These are phyloP conservation scores for Dothiorella sarmentorum DNA, from an alignment of 2,329 filamentous ascomycete genomes.

Conservation along the genomic window DNA sequence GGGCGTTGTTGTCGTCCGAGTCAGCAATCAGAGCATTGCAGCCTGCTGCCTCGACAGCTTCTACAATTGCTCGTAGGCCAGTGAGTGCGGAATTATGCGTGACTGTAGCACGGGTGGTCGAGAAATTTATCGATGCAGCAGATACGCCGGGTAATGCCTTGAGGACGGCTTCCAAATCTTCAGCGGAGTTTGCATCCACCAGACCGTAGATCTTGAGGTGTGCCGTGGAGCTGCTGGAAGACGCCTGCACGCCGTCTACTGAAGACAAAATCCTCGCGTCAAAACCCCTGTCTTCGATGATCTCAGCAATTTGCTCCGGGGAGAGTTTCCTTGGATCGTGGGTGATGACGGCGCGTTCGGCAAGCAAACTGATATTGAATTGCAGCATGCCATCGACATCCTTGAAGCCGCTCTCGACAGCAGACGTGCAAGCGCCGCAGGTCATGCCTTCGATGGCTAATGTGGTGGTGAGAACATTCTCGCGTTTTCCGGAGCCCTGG, in stretches of 20 bases:
- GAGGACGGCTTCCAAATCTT: slow-evolving; percentile 66
- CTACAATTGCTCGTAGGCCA: slow-evolving; percentile 79
- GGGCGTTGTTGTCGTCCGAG: slow-evolving; percentile 91
- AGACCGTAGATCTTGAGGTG: slow-evolving; percentile 84
- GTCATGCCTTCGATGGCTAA: slow-evolving; percentile 96
- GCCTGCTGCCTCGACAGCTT: slow-evolving; percentile 74
- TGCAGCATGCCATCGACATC: slow-evolving; percentile 73
- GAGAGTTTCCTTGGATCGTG: slow-evolving; percentile 72
- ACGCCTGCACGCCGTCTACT: slow-evolving; percentile 53
- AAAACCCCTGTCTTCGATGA: slow-evolving; percentile 87
- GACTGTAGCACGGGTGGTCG: slow-evolving; percentile 71
- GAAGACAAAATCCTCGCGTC: slow-evolving; percentile 81
- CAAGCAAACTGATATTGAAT: slow-evolving; percentile 92
- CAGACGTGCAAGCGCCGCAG: slow-evolving; percentile 91
- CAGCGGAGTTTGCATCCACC: slow-evolving; percentile 67
- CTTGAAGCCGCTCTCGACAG: slow-evolving; percentile 79
- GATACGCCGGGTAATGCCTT: slow-evolving; percentile 65
- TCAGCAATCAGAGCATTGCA: slow-evolving; percentile 89
- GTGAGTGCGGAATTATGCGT: slow-evolving; percentile 67
- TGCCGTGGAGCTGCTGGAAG: slow-evolving; percentile 57
- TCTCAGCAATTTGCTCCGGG: slow-evolving; percentile 71
- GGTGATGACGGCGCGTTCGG: slow-evolving; percentile 83
- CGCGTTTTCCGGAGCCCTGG: slow-evolving; percentile 42
- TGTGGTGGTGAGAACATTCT: slow-evolving; percentile 64
- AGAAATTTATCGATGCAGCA: slow-evolving; percentile 69